Conservation (phyloP, 371 early-diverging fungal species). For the Apophysomyces ossiformis region DNA sequence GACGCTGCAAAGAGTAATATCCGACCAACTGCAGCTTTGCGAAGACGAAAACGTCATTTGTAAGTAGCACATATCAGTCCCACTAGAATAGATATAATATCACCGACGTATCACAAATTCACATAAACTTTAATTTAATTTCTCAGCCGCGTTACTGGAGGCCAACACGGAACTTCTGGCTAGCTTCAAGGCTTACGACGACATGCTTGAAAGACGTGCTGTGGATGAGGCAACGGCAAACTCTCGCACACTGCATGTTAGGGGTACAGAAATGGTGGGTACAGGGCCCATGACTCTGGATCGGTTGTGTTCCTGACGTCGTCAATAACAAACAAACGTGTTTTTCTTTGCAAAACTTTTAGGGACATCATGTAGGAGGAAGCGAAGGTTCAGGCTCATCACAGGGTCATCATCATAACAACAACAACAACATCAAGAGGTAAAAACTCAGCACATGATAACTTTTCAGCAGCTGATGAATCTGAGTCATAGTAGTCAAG, state of each 20-base stretch:
- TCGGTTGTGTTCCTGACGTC: conserved; percentile 8
- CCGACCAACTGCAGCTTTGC: conserved; percentile 38
- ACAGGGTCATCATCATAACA: conserved; percentile 5
- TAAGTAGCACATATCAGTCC: conserved; percentile 22
- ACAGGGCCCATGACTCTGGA: conserved; percentile 11
- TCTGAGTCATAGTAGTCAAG: background rate
- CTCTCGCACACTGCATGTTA: conserved; percentile 38
- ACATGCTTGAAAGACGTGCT: conserved; percentile 51
- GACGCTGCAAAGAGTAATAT: conserved; percentile 36
- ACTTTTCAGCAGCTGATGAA: background rate
- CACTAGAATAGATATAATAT: conserved; percentile 11
- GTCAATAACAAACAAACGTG: conserved; percentile 6
- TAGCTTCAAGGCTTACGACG: conserved; percentile 55
- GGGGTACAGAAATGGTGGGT: conserved; percentile 26
- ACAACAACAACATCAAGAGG: conserved; percentile 4
- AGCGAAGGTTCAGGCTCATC: conserved; percentile 2
- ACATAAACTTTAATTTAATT: conserved; percentile 6
- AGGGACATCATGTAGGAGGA: background rate
- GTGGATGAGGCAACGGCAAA: conserved; percentile 42
- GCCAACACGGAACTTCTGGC: conserved; percentile 49
- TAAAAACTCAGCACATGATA: background rate
- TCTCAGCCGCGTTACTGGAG: conserved; percentile 43
- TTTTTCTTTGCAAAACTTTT: background rate
- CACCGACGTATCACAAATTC: conserved; percentile 14
- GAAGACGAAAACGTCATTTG: conserved; percentile 47